Evolutionary conservation across 1,284 basidiomycete species (phyloP).

Genomic region (Porogramme epimiltina): DNA sequence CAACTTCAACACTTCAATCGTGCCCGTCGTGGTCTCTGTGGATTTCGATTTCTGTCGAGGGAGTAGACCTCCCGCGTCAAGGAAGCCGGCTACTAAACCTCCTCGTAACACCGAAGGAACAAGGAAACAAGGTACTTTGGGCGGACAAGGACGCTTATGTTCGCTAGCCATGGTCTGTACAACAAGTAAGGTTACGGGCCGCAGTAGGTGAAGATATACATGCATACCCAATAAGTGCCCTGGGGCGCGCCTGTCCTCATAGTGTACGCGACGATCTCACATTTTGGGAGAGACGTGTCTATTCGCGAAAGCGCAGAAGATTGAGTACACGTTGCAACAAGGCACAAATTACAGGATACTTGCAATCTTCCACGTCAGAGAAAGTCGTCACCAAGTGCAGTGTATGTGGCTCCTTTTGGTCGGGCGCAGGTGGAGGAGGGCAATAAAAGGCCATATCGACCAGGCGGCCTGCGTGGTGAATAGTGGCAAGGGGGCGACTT

Average conservation of each 20-base stretch:
- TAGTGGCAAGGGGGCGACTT: constrained; percentile 48
- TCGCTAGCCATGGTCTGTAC: background rate
- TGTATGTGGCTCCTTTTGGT: constrained; percentile 22
- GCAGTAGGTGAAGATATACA: no score
- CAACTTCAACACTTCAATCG: constrained; percentile 53
- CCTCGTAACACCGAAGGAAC: constrained; percentile 30
- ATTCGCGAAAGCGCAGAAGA: background rate
- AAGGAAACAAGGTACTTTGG: constrained; percentile 44
- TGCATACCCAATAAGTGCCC: constrained; percentile 32
- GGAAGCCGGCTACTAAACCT: constrained; percentile 43
- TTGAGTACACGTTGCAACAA: background rate
- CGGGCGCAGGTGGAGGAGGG: constrained; percentile 30
- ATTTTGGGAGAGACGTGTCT: constrained; percentile 31
- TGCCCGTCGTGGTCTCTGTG: constrained; percentile 52
- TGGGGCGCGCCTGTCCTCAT: constrained; percentile 9
- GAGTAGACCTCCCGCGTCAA: constrained; percentile 44
- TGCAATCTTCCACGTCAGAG: background rate
- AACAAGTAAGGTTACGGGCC: no score
- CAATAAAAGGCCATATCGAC: constrained; percentile 50
- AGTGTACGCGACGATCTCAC: constrained; percentile 28
- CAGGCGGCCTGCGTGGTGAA: constrained; percentile 40
- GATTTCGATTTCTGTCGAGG: constrained; percentile 33
- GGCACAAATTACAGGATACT: background rate
- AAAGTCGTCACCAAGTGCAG: constrained; percentile 54
- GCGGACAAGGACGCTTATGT: constrained; percentile 37